Conservation (phyloP, 768 basidiomycete genomes). For the Melanogaster broomeanus region DNA sequence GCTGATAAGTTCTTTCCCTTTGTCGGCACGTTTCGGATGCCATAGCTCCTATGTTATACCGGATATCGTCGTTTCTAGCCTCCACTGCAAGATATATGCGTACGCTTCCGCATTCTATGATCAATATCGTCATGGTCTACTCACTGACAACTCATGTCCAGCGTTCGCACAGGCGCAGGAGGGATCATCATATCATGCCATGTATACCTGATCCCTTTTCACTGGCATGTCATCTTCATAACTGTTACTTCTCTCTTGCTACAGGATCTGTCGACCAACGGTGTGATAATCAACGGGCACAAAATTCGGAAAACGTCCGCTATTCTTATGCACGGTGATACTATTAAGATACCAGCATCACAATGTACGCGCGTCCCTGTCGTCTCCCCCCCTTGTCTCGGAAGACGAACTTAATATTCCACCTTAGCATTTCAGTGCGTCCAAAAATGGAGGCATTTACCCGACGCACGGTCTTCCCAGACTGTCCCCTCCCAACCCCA, state of each 20-base stretch:
- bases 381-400: not conserved
- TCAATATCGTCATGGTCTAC: not conserved
- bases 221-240: not conserved
- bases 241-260: not conserved
- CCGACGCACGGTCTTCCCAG: slow-evolving; percentile 52
- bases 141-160: slow-evolving; percentile 25
- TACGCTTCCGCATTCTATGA: slow-evolving; percentile 32
- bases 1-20: not conserved
- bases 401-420: not conserved
- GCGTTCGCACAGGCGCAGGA: slow-evolving; percentile 69
- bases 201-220: slow-evolving; percentile 36
- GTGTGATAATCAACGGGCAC: slow-evolving; percentile 69
- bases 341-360: slow-evolving; percentile 66
- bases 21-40: not conserved
- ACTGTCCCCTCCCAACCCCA: slow-evolving; percentile 58
- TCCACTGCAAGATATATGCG: slow-evolving; percentile 84
- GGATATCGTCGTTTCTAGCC: slow-evolving; percentile 62
- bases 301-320: slow-evolving; percentile 65
- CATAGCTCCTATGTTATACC: slow-evolving; percentile 60
- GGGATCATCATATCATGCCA: slow-evolving; percentile 80
- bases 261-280: slow-evolving; percentile 80
- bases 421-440: slow-evolving; percentile 64
- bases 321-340: slow-evolving; percentile 78
- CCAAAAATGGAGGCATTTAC: slow-evolving; percentile 54
- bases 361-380: slow-evolving; percentile 43